Evolutionary conservation across 139 green algal species (phyloP).

Genomic region (Closterium sp.): DNA sequence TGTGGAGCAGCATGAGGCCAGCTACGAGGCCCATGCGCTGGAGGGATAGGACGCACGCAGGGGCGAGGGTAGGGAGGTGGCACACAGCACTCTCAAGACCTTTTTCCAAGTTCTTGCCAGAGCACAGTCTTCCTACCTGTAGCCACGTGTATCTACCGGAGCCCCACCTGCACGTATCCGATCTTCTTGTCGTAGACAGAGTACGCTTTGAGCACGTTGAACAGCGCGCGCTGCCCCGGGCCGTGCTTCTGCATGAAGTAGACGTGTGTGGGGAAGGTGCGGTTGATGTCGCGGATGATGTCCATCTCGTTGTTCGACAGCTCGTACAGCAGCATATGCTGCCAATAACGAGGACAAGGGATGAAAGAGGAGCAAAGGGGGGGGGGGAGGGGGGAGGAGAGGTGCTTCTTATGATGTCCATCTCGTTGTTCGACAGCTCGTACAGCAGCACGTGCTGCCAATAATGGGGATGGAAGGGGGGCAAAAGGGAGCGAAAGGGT

Average conservation of each 20-base stretch:
- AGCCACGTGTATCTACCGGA: no score
- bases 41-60: no score
- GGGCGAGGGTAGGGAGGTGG: no score
- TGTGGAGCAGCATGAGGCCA: no score
- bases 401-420: slow-evolving; percentile 30
- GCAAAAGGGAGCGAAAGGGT: no score
- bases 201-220: slow-evolving; percentile 73
- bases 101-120: neutral
- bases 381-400: no score
- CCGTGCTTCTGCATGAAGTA: slow-evolving; percentile 69
- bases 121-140: neutral
- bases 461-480: no score
- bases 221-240: slow-evolving; percentile 75
- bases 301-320: slow-evolving; percentile 38
- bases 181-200: slow-evolving; percentile 63
- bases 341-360: neutral
- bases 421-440: slow-evolving; percentile 32
- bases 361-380: neutral
- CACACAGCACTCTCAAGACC: no score
- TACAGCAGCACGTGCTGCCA: slow-evolving; percentile 52
- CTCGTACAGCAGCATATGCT: slow-evolving; percentile 55
- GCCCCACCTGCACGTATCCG: slow-evolving; percentile 69
- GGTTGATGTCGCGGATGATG: slow-evolving; percentile 40
- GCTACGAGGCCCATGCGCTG: no score
- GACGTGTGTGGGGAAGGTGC: slow-evolving; percentile 81